Conservation (phyloP, 768 basidiomycete species). For the Steccherinum ochraceum region DNA sequence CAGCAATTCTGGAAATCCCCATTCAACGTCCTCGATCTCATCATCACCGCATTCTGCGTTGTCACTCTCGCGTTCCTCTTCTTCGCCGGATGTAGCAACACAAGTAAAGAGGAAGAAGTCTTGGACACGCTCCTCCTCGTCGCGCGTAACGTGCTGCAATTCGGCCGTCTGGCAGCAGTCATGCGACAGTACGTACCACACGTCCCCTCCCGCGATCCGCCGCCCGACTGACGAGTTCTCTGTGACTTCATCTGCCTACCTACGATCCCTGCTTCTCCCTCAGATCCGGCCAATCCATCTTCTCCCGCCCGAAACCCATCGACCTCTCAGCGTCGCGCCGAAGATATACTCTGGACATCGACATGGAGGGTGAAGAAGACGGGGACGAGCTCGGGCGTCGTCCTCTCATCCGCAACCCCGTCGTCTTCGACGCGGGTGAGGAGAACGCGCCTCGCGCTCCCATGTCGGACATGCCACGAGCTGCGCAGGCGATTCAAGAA, state of each 20-base stretch:
- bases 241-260: background rate
- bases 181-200: conserved; percentile 76
- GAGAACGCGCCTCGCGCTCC: conserved; percentile 25
- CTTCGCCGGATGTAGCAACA: conserved; percentile 76
- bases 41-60: conserved; percentile 84
- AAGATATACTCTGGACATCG: conserved; percentile 65
- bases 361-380: conserved; percentile 61
- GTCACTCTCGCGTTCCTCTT: conserved; percentile 85
- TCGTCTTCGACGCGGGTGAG: conserved; percentile 57
- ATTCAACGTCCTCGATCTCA: conserved; percentile 85
- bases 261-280: background rate
- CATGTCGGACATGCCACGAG: conserved; percentile 54
- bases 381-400: conserved; percentile 41
- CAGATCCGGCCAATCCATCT: conserved; percentile 87
- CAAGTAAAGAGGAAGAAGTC: conserved; percentile 89
- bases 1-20: conserved; percentile 98
- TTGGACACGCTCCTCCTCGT: conserved; percentile 90
- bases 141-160: conserved; percentile 89
- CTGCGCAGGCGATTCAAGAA: conserved; percentile 45
- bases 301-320: conserved; percentile 80
- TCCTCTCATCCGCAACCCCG: conserved; percentile 52
- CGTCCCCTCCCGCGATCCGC: background rate
- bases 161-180: conserved; percentile 85
- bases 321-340: conserved; percentile 67
- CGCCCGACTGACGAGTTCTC: background rate